Evolutionary conservation across 129 eudicot genomes (phyloP).

Genomic region (Flaveria ramosissima): DNA sequence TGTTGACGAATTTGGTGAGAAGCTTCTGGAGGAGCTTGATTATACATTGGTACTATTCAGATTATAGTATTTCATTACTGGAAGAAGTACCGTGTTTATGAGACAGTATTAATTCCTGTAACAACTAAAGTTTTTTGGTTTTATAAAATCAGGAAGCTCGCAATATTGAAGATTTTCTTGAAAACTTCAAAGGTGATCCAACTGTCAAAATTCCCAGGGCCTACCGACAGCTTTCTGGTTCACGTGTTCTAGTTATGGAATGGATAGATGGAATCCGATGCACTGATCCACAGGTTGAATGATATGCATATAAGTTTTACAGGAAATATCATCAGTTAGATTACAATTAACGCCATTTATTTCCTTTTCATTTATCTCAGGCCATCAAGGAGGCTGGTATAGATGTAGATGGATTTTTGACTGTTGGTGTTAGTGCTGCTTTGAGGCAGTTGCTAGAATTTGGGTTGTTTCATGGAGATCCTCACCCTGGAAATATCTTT

Average conservation of each 20-base stretch:
- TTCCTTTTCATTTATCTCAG: conserved; percentile 43
- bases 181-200: conserved; percentile 93
- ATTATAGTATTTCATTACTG: neutral
- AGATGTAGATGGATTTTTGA: conserved; percentile 87
- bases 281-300: conserved; percentile 88
- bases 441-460: conserved; percentile 88
- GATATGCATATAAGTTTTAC: neutral
- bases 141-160: conserved; percentile 79
- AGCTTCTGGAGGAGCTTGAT: conserved; percentile 99
- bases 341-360: conserved; percentile 13
- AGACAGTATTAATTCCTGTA: neutral
- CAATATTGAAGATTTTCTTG: conserved; percentile 89
- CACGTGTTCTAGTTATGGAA: conserved; percentile 98
- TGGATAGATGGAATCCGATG: conserved; percentile 99
- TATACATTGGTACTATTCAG: conserved; percentile 82
- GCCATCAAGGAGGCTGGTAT: conserved; percentile 85
- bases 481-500: conserved; percentile 99
- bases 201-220: conserved; percentile 95
- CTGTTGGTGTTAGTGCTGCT: conserved; percentile 99
- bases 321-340: neutral
- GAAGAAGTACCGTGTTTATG: neutral
- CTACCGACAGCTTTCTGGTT: conserved; percentile 78
- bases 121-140: conserved; percentile 11
- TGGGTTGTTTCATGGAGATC: conserved; percentile 98
- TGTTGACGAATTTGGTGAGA: conserved; percentile 99